phyloP scores from a whole-genome alignment of 331 rosid genomes.

The Saraca asoca region DNA sequence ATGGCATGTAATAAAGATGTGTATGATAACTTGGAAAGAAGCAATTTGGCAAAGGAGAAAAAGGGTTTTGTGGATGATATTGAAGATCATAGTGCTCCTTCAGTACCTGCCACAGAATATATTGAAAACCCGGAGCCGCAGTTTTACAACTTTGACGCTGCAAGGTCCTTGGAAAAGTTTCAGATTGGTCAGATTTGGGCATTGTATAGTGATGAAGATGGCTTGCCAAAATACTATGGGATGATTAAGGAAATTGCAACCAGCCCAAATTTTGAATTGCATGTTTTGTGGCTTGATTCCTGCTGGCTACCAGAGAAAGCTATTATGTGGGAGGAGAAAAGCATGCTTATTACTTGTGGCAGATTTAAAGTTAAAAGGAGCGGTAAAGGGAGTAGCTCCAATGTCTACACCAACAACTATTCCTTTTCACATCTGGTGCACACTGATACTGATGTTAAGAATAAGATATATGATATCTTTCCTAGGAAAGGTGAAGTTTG shows the following conservation, averaged over 20 bases:
- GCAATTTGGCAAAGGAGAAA: slow-evolving; percentile 28
- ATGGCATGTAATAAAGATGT: slow-evolving; percentile 38
- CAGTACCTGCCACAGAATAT: slow-evolving; percentile 33
- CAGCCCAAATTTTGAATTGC: slow-evolving; percentile 45
- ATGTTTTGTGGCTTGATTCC: slow-evolving; percentile 54
- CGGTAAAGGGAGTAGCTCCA: neutral
- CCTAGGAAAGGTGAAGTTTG: slow-evolving; percentile 79
- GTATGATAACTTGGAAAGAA: slow-evolving; percentile 32
- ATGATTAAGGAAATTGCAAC: slow-evolving; percentile 41
- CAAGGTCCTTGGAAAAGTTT: slow-evolving; percentile 56
- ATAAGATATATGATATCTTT: slow-evolving; percentile 44
- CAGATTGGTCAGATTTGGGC: slow-evolving; percentile 83
- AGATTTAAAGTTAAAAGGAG: slow-evolving; percentile 42
- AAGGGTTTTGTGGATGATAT: neutral
- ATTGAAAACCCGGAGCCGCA: slow-evolving; percentile 66
- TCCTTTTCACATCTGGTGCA: slow-evolving; percentile 66
- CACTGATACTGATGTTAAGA: slow-evolving; percentile 31
- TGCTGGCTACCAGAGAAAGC: slow-evolving; percentile 40
- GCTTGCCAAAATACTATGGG: slow-evolving; percentile 81
- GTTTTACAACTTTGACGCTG: slow-evolving; percentile 67
- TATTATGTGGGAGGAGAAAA: slow-evolving; percentile 53
- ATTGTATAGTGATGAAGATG: slow-evolving; percentile 78
- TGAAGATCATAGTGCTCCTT: slow-evolving; percentile 22
- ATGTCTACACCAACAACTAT: slow-evolving; percentile 31
- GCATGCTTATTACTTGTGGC: slow-evolving; percentile 76